Evolutionary conservation across 1,139 yeast genomes (phyloP).

Genomic region (Diutina ranongensis): DNA sequence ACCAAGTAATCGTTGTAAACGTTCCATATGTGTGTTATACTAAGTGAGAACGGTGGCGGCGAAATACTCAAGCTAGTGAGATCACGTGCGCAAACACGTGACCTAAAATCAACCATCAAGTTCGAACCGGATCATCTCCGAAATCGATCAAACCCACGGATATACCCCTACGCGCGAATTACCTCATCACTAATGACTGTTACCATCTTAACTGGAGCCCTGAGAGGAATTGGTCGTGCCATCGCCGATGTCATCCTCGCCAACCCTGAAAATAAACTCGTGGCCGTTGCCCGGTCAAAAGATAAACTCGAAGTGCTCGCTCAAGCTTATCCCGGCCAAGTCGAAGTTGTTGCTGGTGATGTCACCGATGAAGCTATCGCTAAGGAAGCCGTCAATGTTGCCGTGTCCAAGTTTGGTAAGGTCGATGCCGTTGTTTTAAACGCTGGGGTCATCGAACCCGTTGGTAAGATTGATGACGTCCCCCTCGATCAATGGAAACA

Average conservation of each 20-base stretch:
- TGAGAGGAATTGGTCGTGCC: constrained; percentile 60
- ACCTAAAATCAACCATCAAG: too few species aligned
- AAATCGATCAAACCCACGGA: too few species aligned
- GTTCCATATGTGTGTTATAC: constrained; percentile 38
- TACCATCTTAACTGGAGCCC: constrained; percentile 58
- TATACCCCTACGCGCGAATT: too few species aligned
- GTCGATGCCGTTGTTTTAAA: constrained; percentile 68
- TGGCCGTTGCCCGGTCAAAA: constrained; percentile 65
- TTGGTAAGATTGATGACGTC: constrained; percentile 40
- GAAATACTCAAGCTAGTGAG: not conserved
- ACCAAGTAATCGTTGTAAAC: constrained; percentile 63
- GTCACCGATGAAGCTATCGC: constrained; percentile 34
- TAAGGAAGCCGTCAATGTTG: constrained; percentile 30
- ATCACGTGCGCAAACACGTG: not conserved
- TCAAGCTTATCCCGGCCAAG: constrained; percentile 36
- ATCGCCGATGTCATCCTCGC: constrained; percentile 45
- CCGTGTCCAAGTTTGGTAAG: constrained; percentile 43
- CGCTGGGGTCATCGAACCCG: constrained; percentile 85
- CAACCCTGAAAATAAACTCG: constrained; percentile 24
- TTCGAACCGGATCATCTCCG: too few species aligned
- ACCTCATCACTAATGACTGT: not conserved
- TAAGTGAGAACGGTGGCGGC: not conserved
- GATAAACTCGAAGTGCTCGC: constrained; percentile 33
- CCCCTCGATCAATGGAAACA: constrained; percentile 47
- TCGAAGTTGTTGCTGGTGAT: constrained; percentile 58